Base-by-base conservation (phyloP, 208 protist genomes). In the Crithidia mellificae region DNA sequence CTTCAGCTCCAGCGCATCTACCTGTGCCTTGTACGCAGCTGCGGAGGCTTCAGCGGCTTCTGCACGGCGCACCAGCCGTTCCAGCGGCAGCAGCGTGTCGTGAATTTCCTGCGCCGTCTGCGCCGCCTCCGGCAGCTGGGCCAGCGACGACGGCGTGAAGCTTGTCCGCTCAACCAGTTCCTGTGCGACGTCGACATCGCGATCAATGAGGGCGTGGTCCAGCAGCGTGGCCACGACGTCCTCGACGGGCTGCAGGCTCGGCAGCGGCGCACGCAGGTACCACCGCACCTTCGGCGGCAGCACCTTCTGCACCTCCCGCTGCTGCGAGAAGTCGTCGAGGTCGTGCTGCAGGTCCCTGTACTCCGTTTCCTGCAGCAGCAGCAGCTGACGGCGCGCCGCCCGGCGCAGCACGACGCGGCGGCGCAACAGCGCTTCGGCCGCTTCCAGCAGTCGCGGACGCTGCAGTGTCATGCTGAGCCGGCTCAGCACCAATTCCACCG, bases 131-230 rank as follows among this genome's bases (percentile, higher is more conserved):
- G 19, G 46, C 34, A 29, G 20, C 41, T 6, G 46, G 51, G 9
- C 12, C 7, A 9, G 24, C 34, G 52, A 57, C 52, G 52, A 2
- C 25, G 52, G 43, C 14, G 65, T n/a, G 15, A 51, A 19, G 0
- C 49, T 20, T 1, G 70, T 69, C 20, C 57, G 59, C 52, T 75
- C 70, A 14, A 75, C 43, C 29, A 75, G 54, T 55, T 68, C 70
- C 50, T 72, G 65, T 30, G 62, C 66, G n/a, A 25, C 72, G 41
- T 71, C 72, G 12, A 72, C 66, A 27, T 72, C 65, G 50, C 59
- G 63, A 47, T 78, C 72, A 47, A 68, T 72, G 34, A 71, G 63
- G 19, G 64, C 72, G 29, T 72, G 63, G 41, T 78, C 72, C 29
- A 72, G 72, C 44, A 68, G 57, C 72, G 63, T 68, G 20, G 72